Conservation (phyloP, 305 asterid genomes). For the Fraxinus velutina region DNA sequence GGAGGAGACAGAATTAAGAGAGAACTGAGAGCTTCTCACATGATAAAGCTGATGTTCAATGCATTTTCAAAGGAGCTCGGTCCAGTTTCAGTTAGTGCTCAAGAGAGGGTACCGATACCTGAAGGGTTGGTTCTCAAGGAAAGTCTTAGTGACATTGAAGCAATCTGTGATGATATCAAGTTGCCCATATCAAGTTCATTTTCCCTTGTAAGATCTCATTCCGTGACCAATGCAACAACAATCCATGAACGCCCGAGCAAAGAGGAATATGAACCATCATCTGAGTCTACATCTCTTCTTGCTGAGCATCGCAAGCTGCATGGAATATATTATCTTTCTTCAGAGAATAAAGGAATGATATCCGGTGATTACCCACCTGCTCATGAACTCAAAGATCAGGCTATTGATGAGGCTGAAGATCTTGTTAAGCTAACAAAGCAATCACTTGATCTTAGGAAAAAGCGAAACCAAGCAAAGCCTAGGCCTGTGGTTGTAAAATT, state of each 20-base stretch:
- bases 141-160: slow-evolving; percentile 66
- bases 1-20: slow-evolving; percentile 38
- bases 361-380: slow-evolving; percentile 71
- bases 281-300: slow-evolving; percentile 74
- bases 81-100: slow-evolving; percentile 76
- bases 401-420: slow-evolving; percentile 46
- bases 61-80: slow-evolving; percentile 83
- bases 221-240: slow-evolving; percentile 29
- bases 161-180: slow-evolving; percentile 58
- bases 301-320: slow-evolving; percentile 84
- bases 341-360: slow-evolving; percentile 40
- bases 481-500: slow-evolving; percentile 90
- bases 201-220: slow-evolving; percentile 51
- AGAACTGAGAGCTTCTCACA: slow-evolving; percentile 40
- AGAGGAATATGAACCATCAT: slow-evolving; percentile 50
- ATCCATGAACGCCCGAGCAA: slow-evolving; percentile 32
- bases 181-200: slow-evolving; percentile 56
- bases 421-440: slow-evolving; percentile 72
- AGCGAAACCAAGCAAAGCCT: slow-evolving; percentile 54
- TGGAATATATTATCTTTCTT: slow-evolving; percentile 78
- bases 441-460: slow-evolving; percentile 59
- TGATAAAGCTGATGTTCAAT: slow-evolving; percentile 42
- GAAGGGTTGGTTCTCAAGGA: slow-evolving; percentile 67
- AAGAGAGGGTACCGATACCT: slow-evolving; percentile 73
- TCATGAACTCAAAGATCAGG: slow-evolving; percentile 53